Evolutionary conservation across 345 rosid species (phyloP).

Genomic region (Rhodamnia rubescens): DNA sequence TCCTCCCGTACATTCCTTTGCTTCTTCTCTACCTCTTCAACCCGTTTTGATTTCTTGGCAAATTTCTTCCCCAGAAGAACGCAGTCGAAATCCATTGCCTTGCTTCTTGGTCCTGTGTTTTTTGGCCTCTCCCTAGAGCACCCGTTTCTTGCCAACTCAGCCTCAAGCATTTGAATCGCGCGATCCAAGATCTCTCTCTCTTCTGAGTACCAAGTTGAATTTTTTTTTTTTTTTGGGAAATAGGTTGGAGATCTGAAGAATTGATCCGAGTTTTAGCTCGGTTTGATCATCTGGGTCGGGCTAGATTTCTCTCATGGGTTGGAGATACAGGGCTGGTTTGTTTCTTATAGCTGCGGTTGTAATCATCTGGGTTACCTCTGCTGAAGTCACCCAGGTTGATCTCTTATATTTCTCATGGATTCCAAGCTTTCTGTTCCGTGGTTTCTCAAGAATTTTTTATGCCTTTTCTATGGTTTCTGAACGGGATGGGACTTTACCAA

Average conservation of each 20-base stretch:
- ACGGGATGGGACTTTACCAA: neutral
- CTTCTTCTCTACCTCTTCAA: neutral
- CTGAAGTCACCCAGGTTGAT: conserved; percentile 81
- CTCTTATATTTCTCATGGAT: neutral
- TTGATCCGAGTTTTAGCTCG: neutral
- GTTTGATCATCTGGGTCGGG: conserved; percentile 4
- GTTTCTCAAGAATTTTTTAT: neutral
- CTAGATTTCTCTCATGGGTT: conserved; percentile 37
- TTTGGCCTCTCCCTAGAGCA: neutral
- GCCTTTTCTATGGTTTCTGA: neutral
- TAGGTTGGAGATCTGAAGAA: conserved; percentile 3
- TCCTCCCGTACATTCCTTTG: neutral
- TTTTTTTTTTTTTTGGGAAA: neutral
- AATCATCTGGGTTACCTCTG: conserved; percentile 84
- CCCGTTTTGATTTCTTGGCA: neutral
- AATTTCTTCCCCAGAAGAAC: neutral
- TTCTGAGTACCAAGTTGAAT: neutral
- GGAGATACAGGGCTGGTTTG: conserved; percentile 84
- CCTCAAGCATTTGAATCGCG: neutral
- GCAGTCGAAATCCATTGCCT: neutral
- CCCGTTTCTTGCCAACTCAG: neutral
- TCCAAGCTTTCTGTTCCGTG: neutral
- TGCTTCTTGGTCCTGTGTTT: neutral
- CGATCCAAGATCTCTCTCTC: neutral
- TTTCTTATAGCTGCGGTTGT: conserved; percentile 83